Conservation (phyloP, 768 basidiomycete species). For the Grammothele lineata region DNA sequence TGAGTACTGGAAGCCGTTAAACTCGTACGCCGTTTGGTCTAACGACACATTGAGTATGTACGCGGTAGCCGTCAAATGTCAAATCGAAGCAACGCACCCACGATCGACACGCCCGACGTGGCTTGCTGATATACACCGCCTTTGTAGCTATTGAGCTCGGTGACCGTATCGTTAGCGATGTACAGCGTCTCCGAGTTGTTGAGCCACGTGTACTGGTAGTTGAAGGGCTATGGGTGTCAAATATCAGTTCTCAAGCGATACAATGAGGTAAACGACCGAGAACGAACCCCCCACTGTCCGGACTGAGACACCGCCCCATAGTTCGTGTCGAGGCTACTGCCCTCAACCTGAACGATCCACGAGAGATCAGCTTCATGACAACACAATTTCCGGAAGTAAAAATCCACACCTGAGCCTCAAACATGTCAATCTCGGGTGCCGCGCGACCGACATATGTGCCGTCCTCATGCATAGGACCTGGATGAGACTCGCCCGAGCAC, state of each 20-base stretch:
- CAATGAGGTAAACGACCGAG: conserved; percentile 35
- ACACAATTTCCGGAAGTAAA: too few species aligned
- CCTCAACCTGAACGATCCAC: conserved; percentile 70
- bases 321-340: conserved; percentile 21
- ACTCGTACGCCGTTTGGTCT: conserved; percentile 72
- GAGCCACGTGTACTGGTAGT: conserved; percentile 64
- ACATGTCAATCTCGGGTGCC: conserved; percentile 87
- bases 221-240: conserved; percentile 58
- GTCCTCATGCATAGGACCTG: conserved; percentile 71
- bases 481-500: conserved; percentile 75
- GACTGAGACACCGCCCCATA: conserved; percentile 55
- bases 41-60: background rate
- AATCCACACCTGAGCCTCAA: conserved; percentile 61
- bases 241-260: background rate
- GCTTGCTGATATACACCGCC: conserved; percentile 85
- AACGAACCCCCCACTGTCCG: conserved; percentile 71
- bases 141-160: conserved; percentile 57
- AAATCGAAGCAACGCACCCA: conserved; percentile 50
- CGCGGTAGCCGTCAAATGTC: too few species aligned
- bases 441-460: conserved; percentile 75
- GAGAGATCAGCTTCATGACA: too few species aligned
- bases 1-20: conserved; percentile 50
- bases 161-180: conserved; percentile 50
- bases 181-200: conserved; percentile 56
- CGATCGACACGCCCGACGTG: conserved; percentile 36